phyloP scores from a whole-genome alignment of 306 rosid species.

The Dalbergia oliveri region DNA sequence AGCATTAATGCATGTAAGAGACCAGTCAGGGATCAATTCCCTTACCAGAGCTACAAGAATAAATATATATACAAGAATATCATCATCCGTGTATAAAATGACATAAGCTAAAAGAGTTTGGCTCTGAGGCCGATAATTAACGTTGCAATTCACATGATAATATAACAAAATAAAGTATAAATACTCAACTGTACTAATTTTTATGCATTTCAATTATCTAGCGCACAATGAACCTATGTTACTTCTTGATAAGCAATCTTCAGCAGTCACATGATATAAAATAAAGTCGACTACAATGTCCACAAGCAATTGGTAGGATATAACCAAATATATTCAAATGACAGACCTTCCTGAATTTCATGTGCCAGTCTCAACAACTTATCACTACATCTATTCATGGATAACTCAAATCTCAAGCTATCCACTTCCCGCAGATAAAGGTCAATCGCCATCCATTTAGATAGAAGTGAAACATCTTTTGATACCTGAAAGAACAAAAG shows the following conservation, averaged over 20 bases:
- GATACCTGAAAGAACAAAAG: slow-evolving; percentile 73
- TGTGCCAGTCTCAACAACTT: slow-evolving; percentile 66
- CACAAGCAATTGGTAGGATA: slow-evolving; percentile 33
- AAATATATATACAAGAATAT: neutral
- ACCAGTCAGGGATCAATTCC: neutral
- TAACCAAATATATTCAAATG: slow-evolving; percentile 39
- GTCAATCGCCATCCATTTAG: slow-evolving; percentile 96
- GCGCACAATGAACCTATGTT: neutral
- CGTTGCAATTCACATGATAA: slow-evolving; percentile 1
- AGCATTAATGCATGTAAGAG: neutral
- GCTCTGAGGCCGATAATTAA: neutral
- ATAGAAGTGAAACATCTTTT: slow-evolving; percentile 83
- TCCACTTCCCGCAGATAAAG: slow-evolving; percentile 84
- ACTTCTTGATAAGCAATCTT: slow-evolving; percentile 17
- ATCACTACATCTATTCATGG: slow-evolving; percentile 85
- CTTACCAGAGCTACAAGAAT: slow-evolving; percentile 12
- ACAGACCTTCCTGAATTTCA: slow-evolving; percentile 77
- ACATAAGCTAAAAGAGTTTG: neutral
- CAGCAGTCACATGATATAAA: slow-evolving; percentile 18
- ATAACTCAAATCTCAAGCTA: slow-evolving; percentile 86
- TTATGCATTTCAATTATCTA: neutral
- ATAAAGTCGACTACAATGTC: slow-evolving; percentile 16
- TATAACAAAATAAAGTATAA: slow-evolving; percentile 15
- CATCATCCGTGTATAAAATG: slow-evolving; percentile 1
- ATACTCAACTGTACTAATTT: neutral